Conservation (phyloP, 2,329 filamentous ascomycete species). For the Ophioceras dolichostomum region DNA sequence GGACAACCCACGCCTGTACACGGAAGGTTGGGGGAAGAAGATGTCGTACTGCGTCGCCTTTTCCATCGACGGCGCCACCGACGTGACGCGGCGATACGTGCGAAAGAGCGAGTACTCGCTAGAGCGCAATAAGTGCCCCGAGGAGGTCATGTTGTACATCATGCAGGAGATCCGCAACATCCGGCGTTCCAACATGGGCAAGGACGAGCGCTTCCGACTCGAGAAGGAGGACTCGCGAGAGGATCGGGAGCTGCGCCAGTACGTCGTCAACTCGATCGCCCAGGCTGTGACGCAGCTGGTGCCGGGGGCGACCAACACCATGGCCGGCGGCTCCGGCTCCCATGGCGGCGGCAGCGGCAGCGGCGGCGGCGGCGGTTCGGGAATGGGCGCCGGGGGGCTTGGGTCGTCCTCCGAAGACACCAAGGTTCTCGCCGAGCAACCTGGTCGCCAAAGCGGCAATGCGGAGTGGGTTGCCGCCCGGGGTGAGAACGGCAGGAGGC, state of each 20-base stretch:
- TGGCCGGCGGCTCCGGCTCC: conserved; percentile 10
- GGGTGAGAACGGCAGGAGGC: conserved; percentile 17
- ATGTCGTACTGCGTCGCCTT: conserved; percentile 97
- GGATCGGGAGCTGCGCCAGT: conserved; percentile 61
- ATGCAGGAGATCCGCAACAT: conserved; percentile 82
- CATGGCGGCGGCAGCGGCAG: conserved; percentile 11
- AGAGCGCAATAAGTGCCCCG: conserved; percentile 69
- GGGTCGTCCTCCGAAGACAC: conserved; percentile 34
- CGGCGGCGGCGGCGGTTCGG: too few relatives aligned
- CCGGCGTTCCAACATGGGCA: conserved; percentile 71
- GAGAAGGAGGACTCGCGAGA: conserved; percentile 71
- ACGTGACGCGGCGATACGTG: conserved; percentile 55
- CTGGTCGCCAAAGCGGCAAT: conserved; percentile 25
- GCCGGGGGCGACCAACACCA: too few relatives aligned
- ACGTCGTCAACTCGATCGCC: conserved; percentile 62
- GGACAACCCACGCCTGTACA: conserved; percentile 87
- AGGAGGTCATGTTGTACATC: conserved; percentile 84
- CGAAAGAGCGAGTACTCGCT: conserved; percentile 60
- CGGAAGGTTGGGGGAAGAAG: conserved; percentile 92
- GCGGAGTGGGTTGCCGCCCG: conserved; percentile 23
- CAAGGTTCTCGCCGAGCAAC: conserved; percentile 49
- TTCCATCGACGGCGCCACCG: conserved; percentile 69
- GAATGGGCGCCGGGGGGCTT: too few relatives aligned
- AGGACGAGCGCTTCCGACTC: conserved; percentile 70
- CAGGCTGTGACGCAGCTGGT: conserved; percentile 59